phyloP scores from a whole-genome alignment of 2,329 filamentous ascomycete species.

The Lachnellula arida region DNA sequence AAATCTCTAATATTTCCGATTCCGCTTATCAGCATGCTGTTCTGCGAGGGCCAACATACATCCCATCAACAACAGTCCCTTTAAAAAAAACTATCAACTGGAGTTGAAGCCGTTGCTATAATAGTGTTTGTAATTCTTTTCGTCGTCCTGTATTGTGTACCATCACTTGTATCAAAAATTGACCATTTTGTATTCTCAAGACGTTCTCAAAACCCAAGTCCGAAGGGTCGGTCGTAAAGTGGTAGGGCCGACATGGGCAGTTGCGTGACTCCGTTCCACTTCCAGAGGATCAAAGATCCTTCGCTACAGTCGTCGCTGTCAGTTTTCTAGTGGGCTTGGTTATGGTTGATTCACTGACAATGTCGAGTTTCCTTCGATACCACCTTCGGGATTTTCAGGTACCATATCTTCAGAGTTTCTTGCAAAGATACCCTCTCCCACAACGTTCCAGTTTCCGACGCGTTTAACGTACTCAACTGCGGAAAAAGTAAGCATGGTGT shows the following conservation, averaged over 20 bases:
- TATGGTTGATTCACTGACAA: conserved; percentile 26
- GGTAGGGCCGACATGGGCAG: conserved; percentile 23
- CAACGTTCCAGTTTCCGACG: conserved; percentile 40
- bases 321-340: neutral
- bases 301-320: conserved; percentile 17
- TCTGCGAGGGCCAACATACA: too few relatives aligned
- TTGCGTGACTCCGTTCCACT: conserved; percentile 25
- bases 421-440: conserved; percentile 43
- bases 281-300: conserved; percentile 23
- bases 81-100: too few relatives aligned
- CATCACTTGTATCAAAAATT: too few relatives aligned
- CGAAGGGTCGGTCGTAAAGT: conserved; percentile 16
- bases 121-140: too few relatives aligned
- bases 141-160: too few relatives aligned
- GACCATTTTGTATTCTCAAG: too few relatives aligned
- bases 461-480: conserved; percentile 37
- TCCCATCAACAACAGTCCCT: too few relatives aligned
- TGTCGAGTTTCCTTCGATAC: conserved; percentile 10
- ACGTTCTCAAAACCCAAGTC: neutral
- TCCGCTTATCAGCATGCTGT: too few relatives aligned
- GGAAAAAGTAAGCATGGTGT: neutral
- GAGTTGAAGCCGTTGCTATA: too few relatives aligned
- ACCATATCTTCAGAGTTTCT: conserved; percentile 18
- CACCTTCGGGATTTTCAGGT: conserved; percentile 6
- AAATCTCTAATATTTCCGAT: too few relatives aligned